A percentile compares a stretch with the other conserved stretches of the same genome.
Evolutionary conservation across 2,329 filamentous ascomycete species (phyloP).

Genomic region (Exophiala mesophila): DNA sequence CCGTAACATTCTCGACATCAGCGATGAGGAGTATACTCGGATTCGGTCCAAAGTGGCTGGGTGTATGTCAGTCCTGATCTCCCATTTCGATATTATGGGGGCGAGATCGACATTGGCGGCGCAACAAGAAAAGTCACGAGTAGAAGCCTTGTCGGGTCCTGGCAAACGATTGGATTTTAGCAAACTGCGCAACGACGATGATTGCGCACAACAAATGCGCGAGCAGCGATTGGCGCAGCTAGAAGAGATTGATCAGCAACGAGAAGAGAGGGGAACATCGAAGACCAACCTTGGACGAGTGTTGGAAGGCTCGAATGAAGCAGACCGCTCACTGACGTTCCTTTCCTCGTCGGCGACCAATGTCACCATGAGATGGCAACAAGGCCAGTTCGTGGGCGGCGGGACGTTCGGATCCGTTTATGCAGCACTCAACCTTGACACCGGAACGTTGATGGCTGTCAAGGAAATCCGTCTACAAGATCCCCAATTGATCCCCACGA

Average conservation of each 20-base stretch:
- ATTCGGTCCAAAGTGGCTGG: conserved; percentile 86
- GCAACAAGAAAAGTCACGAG: conserved; percentile 83
- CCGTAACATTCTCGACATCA: conserved; percentile 85
- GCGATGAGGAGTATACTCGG: conserved; percentile 77
- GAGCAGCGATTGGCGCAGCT: conserved; percentile 71
- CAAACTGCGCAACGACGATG: conserved; percentile 70
- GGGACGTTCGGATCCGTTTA: conserved; percentile 98
- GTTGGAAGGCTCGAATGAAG: conserved; percentile 89
- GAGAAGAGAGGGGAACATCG: conserved; percentile 76
- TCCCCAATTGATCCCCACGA: conserved; percentile 88
- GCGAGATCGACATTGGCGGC: conserved; percentile 88
- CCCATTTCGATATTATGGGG: conserved; percentile 98
- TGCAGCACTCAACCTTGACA: conserved; percentile 93
- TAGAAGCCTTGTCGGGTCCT: conserved; percentile 74
- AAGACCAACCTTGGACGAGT: conserved; percentile 84
- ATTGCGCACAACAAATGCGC: conserved; percentile 69
- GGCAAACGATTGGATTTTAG: conserved; percentile 71
- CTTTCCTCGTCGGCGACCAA: conserved; percentile 92
- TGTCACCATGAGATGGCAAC: conserved; percentile 93
- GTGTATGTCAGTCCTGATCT: conserved; percentile 95
- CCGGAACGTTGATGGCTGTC: conserved; percentile 93
- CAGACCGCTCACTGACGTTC: conserved; percentile 88
- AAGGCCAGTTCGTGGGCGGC: conserved; percentile 95
- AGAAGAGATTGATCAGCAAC: conserved; percentile 67
- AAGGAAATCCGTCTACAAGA: conserved; percentile 98